Base-by-base conservation (phyloP, 192 early-diverging fungal species). In the Coemansia furcata region DNA sequence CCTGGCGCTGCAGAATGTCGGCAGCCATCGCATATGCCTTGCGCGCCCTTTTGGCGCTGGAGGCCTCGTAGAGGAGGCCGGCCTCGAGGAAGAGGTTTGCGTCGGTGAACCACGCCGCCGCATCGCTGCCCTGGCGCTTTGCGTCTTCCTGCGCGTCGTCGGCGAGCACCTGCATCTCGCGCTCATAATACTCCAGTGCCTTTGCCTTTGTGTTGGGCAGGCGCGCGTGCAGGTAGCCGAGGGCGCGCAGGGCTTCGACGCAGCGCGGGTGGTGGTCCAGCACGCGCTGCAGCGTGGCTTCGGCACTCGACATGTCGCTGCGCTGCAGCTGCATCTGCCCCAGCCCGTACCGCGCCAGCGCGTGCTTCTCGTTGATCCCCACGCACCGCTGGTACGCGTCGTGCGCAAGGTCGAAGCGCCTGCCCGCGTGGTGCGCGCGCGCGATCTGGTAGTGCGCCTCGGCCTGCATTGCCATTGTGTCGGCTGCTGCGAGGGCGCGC, bases 241-340 rank as follows among this genome's bases (percentile, higher is more conserved):
- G 67, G 8, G 89, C 80, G 55, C 86, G 76, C 60, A 89, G 77
- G 15, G 80, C 88, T 72, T 90, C 89, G 42, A 87, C 85, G 74
- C 86, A 90, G n/a, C 80, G 63, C 23, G 90, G 87, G 43, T 88
- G 84, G 46, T 74, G 73, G 59, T 82, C 78, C 6, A 87, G 80
- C 33, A 91, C 79, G 29, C 84, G 84, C 65, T 89, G 85, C 66
- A 88, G 88, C 14, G 81, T 80, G 1, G 69, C 77, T 59, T 83
- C 73, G 36, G 80, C 82, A 33, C 74, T 69, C 12, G 77, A 68
- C 68, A 74, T 74, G 61, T 83, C 70, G 0, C 66, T 63, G 43
- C 75, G 77, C 49, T 82, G 78, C 10, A 94, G 71, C 36, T 88
- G 82, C 74, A 91, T 88, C 73, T 95, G 90, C 2, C 91, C 93